Conservation (phyloP, 768 basidiomycete species). For the Hysterangium stoloniferum region DNA sequence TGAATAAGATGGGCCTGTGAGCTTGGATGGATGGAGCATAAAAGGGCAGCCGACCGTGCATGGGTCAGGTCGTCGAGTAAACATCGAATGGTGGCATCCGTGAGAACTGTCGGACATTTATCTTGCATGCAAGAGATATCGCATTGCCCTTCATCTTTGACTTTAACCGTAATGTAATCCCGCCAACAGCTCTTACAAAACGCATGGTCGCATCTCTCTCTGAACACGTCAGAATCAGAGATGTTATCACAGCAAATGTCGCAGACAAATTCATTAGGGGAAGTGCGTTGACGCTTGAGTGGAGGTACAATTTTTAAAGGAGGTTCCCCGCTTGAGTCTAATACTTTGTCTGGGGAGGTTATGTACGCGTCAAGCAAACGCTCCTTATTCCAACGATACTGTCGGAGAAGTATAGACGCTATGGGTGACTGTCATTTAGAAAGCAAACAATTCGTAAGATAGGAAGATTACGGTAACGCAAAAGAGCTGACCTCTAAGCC, state of each 20-base stretch:
- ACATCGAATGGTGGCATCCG: slow-evolving; percentile 4
- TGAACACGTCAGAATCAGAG: neutral
- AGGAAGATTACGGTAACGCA: slow-evolving; percentile 1
- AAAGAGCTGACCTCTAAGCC: slow-evolving; percentile 21
- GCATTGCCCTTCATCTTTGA: slow-evolving; percentile 15
- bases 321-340: slow-evolving; percentile 6
- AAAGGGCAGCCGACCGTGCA: slow-evolving; percentile 5
- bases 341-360: slow-evolving; percentile 9
- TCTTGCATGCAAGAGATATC: slow-evolving; percentile 13
- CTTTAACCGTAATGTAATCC: slow-evolving; percentile 7
- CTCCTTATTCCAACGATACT: slow-evolving; percentile 15
- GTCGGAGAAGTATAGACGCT: slow-evolving; percentile 13
- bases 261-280: slow-evolving; percentile 11
- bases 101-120: slow-evolving; percentile 6
- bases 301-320: neutral
- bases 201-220: slow-evolving; percentile 12
- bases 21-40: neutral
- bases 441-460: neutral
- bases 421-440: slow-evolving; percentile 1
- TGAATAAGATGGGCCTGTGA: neutral
- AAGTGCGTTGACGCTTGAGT: neutral
- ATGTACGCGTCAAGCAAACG: slow-evolving; percentile 13
- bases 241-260: slow-evolving; percentile 14
- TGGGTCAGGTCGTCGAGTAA: slow-evolving; percentile 4
- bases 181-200: slow-evolving; percentile 15